These are phyloP conservation scores for Globisporangium polare DNA, from an alignment of 352 stramenopile genomes.

Conservation along the genomic window DNA sequence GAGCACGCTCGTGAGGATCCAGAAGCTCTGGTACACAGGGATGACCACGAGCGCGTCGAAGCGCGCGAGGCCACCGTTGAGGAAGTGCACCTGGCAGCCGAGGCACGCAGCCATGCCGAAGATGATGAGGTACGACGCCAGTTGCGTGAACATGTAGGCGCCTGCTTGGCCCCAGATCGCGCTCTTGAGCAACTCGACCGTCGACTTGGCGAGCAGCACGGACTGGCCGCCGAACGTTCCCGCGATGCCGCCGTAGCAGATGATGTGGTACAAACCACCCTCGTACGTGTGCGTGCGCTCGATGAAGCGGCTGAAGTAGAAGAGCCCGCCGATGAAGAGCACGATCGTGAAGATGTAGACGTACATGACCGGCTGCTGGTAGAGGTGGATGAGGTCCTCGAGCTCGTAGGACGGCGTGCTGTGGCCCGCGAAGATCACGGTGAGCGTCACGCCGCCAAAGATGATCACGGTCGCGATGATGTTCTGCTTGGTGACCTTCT, in stretches of 20 bases:
- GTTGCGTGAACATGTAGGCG: conserved; percentile 69
- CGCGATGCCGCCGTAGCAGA: conserved; percentile 86
- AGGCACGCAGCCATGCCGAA: conserved; percentile 61
- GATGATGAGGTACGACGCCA: conserved; percentile 81
- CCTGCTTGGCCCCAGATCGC: conserved; percentile 82
- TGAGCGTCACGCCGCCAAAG: conserved; percentile 85
- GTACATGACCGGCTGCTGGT: conserved; percentile 80
- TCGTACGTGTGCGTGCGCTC: conserved; percentile 66
- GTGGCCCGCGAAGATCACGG: conserved; percentile 87
- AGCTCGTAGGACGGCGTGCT: conserved; percentile 84
- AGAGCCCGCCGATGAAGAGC: conserved; percentile 56
- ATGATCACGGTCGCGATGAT: conserved; percentile 86
- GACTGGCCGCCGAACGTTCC: conserved; percentile 89
- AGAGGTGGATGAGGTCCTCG: conserved; percentile 79
- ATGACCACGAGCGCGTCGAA: conserved; percentile 89
- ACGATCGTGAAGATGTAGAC: conserved; percentile 75
- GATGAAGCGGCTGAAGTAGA: conserved; percentile 69
- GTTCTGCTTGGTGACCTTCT: conserved; percentile 81
- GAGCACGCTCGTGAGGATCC: conserved; percentile 88
- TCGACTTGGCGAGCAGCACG: conserved; percentile 87
- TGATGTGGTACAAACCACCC: conserved; percentile 71
- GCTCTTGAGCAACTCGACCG: conserved; percentile 88
- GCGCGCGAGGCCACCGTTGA: conserved; percentile 85
- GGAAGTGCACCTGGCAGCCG: conserved; percentile 80
- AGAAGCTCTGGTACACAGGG: conserved; percentile 90